phyloP scores from a whole-genome alignment of 208 protist species.

The Vickermania ingenoplastis region DNA sequence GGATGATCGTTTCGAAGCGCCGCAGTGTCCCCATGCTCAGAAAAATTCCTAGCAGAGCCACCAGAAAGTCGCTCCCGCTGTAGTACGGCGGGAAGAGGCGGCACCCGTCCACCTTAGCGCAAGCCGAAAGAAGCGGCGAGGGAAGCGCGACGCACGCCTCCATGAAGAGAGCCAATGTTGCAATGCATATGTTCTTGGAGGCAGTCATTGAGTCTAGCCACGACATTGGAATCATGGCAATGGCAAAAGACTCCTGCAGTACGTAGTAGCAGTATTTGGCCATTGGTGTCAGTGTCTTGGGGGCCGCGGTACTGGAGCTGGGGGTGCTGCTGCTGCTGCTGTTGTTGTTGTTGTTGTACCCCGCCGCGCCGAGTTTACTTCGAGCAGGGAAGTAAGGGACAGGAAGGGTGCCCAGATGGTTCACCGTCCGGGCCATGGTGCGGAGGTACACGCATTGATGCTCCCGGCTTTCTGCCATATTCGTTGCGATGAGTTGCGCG shows the following conservation, averaged over 20 bases:
- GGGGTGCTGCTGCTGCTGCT: conserved; percentile 1
- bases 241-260: conserved; percentile 49
- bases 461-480: conserved; percentile 12
- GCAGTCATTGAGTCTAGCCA: conserved; percentile 33
- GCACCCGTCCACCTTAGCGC: conserved; percentile 34
- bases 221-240: conserved; percentile 42
- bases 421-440: conserved; percentile 27
- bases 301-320: conserved; percentile 6
- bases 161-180: conserved; percentile 40
- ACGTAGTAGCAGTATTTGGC: conserved; percentile 70
- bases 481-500: conserved; percentile 45
- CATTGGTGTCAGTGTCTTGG: conserved; percentile 22
- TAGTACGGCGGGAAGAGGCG: conserved; percentile 25
- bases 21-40: conserved; percentile 26
- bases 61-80: conserved; percentile 22
- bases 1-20: conserved; percentile 16
- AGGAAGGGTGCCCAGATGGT: conserved; percentile 26
- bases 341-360: too few relatives aligned
- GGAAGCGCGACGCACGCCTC: conserved; percentile 47
- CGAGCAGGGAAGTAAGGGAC: not conserved
- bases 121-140: conserved; percentile 39
- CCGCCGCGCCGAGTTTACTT: too few relatives aligned
- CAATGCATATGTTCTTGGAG: conserved; percentile 19
- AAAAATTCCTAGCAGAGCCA: conserved; percentile 38
- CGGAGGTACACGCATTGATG: conserved; percentile 9